phyloP scores from a whole-genome alignment of 305 asterid genomes.

The Caryopteris hybrid region DNA sequence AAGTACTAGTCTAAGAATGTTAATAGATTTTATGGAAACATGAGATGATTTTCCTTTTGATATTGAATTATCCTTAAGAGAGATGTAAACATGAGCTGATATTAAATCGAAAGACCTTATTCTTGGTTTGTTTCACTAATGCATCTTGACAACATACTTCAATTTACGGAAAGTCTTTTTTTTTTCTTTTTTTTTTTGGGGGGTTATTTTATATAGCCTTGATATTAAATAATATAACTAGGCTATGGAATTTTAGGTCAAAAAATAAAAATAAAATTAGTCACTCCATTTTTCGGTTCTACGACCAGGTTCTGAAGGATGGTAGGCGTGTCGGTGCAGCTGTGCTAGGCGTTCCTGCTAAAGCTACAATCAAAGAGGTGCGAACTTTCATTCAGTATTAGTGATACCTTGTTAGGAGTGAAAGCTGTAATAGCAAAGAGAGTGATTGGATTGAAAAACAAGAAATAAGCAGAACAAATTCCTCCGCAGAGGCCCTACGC shows the following conservation, averaged over 20 bases:
- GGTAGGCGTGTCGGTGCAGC: conserved; percentile 87
- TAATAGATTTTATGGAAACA: background rate
- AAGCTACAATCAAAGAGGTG: conserved; percentile 97
- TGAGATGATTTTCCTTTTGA: background rate
- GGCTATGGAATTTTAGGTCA: background rate
- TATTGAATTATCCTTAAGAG: background rate
- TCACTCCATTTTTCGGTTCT: conserved; percentile 13
- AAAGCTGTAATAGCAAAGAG: too few species aligned
- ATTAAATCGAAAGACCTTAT: background rate
- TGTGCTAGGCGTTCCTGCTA: conserved; percentile 94
- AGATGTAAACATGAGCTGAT: too few species aligned
- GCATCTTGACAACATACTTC: background rate
- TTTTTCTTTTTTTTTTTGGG: background rate
- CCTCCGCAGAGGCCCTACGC: too few species aligned
- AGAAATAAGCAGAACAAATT: too few species aligned
- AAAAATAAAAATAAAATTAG: background rate
- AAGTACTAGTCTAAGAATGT: background rate
- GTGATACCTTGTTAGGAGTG: background rate
- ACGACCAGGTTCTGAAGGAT: conserved; percentile 73
- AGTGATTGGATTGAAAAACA: too few species aligned
- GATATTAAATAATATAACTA: background rate
- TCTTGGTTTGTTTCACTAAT: conserved; percentile 1
- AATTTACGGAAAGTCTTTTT: background rate
- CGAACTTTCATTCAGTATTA: background rate
- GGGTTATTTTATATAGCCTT: background rate